Evolutionary conservation across 345 rosid genomes (phyloP), one percentile per base, ranked within the genome.

Genomic region (Acer negundo): DNA sequence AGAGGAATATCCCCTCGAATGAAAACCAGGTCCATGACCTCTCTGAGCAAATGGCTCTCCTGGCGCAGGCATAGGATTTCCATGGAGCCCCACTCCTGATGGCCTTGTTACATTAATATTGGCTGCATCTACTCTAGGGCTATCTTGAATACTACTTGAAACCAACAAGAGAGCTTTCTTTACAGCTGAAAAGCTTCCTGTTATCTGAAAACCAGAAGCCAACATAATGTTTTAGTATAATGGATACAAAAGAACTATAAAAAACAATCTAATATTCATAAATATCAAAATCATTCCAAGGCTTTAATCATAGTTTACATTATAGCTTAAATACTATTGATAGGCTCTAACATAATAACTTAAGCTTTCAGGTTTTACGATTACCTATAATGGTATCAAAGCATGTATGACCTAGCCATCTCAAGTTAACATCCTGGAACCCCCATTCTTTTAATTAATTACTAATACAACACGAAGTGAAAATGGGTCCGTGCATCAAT

Each of bases 121-220:
- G n/a, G 69, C 73, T 35, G 70, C 53, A 83, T 85, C 77, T 80
- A 82, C 77, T 78, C 87, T 74, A 67, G 84, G 77, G 44, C 75
- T 85, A 23, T 89, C 92, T 80, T 88, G 92, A 73, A 89, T 87
- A 83, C 47, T 83, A 59, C 83, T 77, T 15, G 90, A 86, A 75
- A 87, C 70, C 70, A 83, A 78, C 78, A 89, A 62, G 58, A 92
- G 90, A 12, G 89, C 89, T 84, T 87, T 91, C 87, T 86, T 89
- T 31, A 92, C 92, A 38, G 78, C 82, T 20, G 85, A 79, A 73
- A 87, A 83, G 75, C 83, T 86, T 53, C 97, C 97, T 26, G 80
- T 56, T 10, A 92, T 86, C 97, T 92, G 83, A 47, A 79, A 35
- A 82, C 12, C 47, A 42, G 65, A 75, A 58, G 63, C 9, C 67